Percentiles rank a stretch among this genome's conserved stretches.
phyloP scores from a whole-genome alignment of 116 monocot species.

The Posidonia oceanica region DNA sequence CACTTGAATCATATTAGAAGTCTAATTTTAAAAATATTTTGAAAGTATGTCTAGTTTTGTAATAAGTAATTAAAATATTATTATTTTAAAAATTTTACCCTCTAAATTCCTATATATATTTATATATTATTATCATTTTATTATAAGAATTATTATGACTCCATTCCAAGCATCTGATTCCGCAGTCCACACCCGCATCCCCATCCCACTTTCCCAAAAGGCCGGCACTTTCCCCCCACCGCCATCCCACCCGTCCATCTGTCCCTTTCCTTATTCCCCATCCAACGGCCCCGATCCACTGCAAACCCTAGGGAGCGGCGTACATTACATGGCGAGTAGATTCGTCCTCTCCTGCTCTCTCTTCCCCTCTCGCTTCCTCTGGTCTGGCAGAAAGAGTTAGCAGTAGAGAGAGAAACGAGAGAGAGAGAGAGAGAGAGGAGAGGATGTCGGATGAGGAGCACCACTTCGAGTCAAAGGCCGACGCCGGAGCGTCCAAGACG shows the following conservation, averaged over 20 bases:
- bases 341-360: not conserved
- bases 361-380: not conserved
- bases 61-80: no score
- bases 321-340: no score
- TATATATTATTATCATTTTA: no score
- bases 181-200: not conserved
- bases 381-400: no score
- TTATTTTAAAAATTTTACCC: no score
- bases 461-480: conserved; percentile 72
- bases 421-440: not conserved
- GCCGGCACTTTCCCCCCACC: no score
- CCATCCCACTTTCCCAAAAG: not conserved
- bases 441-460: conserved; percentile 79
- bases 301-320: not conserved
- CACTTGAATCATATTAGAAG: no score
- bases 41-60: no score
- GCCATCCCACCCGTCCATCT: not conserved
- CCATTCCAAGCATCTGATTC: not conserved
- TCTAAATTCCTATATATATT: no score
- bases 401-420: not conserved
- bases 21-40: no score
- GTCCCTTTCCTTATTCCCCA: not conserved
- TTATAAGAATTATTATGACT: no score
- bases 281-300: not conserved
- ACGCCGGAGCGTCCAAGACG: conserved; percentile 72